Base-by-base conservation (phyloP, 2,329 filamentous ascomycete species). In the Acarospora socialis region DNA sequence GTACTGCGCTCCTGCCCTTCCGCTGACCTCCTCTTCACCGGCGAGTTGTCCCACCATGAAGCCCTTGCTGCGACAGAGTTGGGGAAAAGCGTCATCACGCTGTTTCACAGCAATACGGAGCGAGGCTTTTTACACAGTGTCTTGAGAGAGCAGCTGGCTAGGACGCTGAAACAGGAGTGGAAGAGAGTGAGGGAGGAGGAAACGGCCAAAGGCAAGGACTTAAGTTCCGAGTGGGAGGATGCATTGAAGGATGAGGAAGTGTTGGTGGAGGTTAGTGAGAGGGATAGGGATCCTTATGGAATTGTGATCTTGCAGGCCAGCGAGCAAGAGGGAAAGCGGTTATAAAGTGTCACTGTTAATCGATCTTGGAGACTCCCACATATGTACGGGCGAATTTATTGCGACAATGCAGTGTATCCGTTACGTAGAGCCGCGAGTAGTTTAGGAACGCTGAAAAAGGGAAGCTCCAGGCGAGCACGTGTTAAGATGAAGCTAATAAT, bases 101-200 rank as follows among this genome's bases (percentile, higher is more conserved):
- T 92, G 28, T 92, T 93, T 47, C 90, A 98, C 54, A 87, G 80
- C 45, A 95, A 95, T 54, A 90, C 81, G 0, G 90, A 98, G 61
- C 65, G 90, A 21, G 77, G 73, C 0, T 98, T 87, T 50, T 56
- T 98, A 46, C 67, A 67, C 36, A 66, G 76, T 37, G 72, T 80
- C 28, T 67, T 98, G 59, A 67, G 68, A 45, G 62, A 63, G 12
- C 71, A 74, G 52, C 57, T 94, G 45, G 61, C 73, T 45, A 60
- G 61, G 22, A 56, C 62, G 37, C 54, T 93, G 20, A 59, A 55
- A 32, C 55, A 61, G 29, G 66, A 69, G 42, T 76, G 73, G 71
- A 49, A 57, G 30, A 52, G 43, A 21, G 39, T 65, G 5, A 54
- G 64, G 22, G 51, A 53, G 18, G 59, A 65, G 36, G 57, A 60